Percentiles rank a stretch among this genome's conserved stretches.
Evolutionary conservation across 306 rosid species (phyloP).

Genomic region (Castanopsis chinensis): DNA sequence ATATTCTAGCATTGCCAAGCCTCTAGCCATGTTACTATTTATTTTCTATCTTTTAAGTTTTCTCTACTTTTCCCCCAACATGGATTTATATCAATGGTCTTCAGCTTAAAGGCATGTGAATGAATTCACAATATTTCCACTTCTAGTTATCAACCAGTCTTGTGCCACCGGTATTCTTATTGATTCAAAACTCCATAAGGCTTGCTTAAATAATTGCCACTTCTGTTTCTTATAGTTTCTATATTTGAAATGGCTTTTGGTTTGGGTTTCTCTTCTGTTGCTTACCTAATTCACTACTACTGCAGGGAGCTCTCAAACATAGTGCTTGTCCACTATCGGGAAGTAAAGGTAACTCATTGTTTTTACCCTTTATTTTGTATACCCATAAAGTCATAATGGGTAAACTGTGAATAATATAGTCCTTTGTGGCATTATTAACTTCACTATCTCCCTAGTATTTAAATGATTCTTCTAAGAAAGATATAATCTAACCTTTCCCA

Average conservation of each 20-base stretch:
- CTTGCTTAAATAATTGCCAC: conserved; percentile 22
- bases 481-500: neutral
- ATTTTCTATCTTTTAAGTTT: neutral
- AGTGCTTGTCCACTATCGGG: conserved; percentile 80
- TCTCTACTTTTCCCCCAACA: neutral
- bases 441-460: neutral
- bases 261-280: conserved; percentile 17
- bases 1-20: neutral
- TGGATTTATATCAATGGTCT: neutral
- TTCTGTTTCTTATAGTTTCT: conserved; percentile 12
- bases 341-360: conserved; percentile 59
- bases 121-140: neutral
- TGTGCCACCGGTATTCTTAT: neutral
- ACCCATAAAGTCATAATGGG: neutral
- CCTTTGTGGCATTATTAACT: neutral
- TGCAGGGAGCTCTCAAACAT: conserved; percentile 84
- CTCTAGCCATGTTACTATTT: neutral
- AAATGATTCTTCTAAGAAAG: neutral
- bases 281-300: conserved; percentile 26
- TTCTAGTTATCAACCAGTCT: neutral
- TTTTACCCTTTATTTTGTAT: neutral
- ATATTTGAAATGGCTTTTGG: neutral
- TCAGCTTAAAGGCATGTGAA: neutral
- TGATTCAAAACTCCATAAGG: conserved; percentile 15
- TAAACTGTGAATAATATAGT: conserved; percentile 3